Percentiles rank a stretch among this genome's conserved stretches.
phyloP scores from a whole-genome alignment of 306 rosid species.

The Prunus mume region DNA sequence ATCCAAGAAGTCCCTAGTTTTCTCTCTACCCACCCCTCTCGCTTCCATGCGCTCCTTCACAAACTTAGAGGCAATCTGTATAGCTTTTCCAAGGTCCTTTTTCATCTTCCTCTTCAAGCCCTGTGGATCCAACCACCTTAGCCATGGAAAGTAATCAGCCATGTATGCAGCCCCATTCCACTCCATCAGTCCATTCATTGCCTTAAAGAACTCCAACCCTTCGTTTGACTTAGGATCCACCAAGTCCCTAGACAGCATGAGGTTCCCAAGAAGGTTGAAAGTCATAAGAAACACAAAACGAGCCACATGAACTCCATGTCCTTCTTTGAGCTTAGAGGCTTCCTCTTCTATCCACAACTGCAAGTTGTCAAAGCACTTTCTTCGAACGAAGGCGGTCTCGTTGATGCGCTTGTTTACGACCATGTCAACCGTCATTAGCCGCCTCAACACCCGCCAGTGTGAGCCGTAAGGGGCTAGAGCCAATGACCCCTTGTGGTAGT shows the following conservation, averaged over 20 bases:
- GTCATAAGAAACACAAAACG: constrained; percentile 49
- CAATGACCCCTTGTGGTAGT: constrained; percentile 49
- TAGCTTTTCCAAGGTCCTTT: constrained; percentile 47
- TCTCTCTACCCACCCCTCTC: not conserved
- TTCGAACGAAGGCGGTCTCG: constrained; percentile 32
- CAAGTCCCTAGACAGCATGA: constrained; percentile 55
- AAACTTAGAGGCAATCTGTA: constrained; percentile 38
- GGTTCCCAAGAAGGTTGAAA: constrained; percentile 56
- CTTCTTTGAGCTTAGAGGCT: not conserved
- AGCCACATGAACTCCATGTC: constrained; percentile 44
- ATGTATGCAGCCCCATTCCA: constrained; percentile 46
- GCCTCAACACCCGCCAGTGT: constrained; percentile 62
- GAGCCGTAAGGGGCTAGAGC: constrained; percentile 66
- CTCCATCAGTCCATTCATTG: constrained; percentile 46
- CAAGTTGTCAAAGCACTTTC: constrained; percentile 51
- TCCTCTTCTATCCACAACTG: constrained; percentile 47
- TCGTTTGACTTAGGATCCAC: constrained; percentile 36
- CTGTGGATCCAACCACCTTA: constrained; percentile 50
- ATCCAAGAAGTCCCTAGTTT: constrained; percentile 48
- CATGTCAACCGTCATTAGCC: constrained; percentile 59
- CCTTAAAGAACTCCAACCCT: constrained; percentile 45
- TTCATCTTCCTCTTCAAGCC: constrained; percentile 49
- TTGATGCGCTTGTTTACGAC: constrained; percentile 46
- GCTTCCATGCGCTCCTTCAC: constrained; percentile 37
- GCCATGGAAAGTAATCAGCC: constrained; percentile 49